phyloP scores from a whole-genome alignment of 495 filamentous ascomycete species.

The Mytilinidion resinicola region DNA sequence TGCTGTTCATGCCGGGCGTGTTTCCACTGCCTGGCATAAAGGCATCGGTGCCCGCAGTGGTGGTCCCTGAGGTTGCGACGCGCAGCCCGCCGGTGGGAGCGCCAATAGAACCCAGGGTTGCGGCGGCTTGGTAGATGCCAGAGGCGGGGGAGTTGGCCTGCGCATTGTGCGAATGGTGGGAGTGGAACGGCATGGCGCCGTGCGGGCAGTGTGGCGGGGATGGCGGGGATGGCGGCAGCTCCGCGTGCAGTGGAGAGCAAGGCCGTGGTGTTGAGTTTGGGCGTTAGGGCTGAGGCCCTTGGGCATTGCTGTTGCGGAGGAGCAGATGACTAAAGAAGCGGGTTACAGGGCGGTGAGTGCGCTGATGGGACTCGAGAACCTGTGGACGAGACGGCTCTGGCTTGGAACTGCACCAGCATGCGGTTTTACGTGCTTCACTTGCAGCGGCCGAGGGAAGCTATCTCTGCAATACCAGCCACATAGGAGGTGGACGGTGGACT shows the following conservation, averaged over 20 bases:
- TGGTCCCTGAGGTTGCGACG: slow-evolving; percentile 33
- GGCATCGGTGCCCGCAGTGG: slow-evolving; percentile 35
- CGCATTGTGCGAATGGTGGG: slow-evolving; percentile 19
- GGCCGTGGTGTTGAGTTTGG: too few relatives aligned
- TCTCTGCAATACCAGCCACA: too few relatives aligned
- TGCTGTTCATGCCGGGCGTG: slow-evolving; percentile 17
- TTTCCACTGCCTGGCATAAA: slow-evolving; percentile 31
- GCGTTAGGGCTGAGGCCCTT: too few relatives aligned
- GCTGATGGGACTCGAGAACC: too few relatives aligned
- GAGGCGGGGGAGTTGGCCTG: slow-evolving; percentile 20
- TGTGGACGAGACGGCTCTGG: too few relatives aligned
- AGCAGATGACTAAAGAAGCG: neutral
- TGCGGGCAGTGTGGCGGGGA: neutral
- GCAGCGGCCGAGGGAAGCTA: too few relatives aligned
- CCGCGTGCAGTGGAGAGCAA: neutral
- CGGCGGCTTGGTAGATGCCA: slow-evolving; percentile 40
- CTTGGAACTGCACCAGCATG: too few relatives aligned
- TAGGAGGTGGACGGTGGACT: too few relatives aligned
- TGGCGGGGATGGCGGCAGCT: neutral
- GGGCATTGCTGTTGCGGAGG: neutral
- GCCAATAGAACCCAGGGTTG: slow-evolving; percentile 45
- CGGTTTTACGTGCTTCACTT: too few relatives aligned
- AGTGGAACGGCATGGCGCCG: slow-evolving; percentile 27
- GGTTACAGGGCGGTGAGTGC: too few relatives aligned
- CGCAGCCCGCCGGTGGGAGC: slow-evolving; percentile 40